These are phyloP conservation scores for Leishmania aethiopica DNA, from an alignment of 208 protist genomes.

Conservation along the genomic window DNA sequence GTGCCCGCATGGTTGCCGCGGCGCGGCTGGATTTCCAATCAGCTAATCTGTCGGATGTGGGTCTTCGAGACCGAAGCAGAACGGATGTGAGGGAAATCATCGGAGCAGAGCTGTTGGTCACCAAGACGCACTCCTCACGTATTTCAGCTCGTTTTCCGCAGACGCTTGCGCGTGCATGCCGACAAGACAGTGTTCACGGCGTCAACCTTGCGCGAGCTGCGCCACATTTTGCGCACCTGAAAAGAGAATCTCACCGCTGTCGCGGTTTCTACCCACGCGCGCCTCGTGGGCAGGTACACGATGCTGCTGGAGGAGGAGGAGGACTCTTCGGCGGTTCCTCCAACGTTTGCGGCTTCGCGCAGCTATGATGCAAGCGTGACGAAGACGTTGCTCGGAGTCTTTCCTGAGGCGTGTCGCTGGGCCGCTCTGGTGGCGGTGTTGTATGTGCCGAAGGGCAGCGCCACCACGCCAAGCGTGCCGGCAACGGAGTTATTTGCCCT, in stretches of 20 bases:
- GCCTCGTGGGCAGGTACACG: slow-evolving; percentile 31
- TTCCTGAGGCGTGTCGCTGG: not conserved
- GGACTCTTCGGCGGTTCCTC: slow-evolving; percentile 6
- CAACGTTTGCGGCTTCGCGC: not conserved
- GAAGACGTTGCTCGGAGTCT: not conserved
- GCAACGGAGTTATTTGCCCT: slow-evolving; percentile 36
- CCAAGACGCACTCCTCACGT: slow-evolving; percentile 44
- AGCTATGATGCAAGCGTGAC: not conserved
- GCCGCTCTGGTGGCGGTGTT: not conserved
- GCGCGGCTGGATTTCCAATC: slow-evolving; percentile 39
- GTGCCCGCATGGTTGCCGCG: slow-evolving; percentile 40
- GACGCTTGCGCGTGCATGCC: slow-evolving; percentile 52
- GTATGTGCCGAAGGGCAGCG: slow-evolving; percentile 25
- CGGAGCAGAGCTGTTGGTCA: slow-evolving; percentile 66
- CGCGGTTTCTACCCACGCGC: slow-evolving; percentile 22
- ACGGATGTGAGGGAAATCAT: slow-evolving; percentile 82
- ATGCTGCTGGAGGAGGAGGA: slow-evolving; percentile 21
- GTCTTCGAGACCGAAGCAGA: slow-evolving; percentile 51
- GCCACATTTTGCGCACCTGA: slow-evolving; percentile 39
- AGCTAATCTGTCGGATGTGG: slow-evolving; percentile 61
- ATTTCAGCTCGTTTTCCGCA: slow-evolving; percentile 83
- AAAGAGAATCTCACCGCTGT: slow-evolving; percentile 22
- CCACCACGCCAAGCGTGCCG: slow-evolving; percentile 20
- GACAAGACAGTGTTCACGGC: slow-evolving; percentile 72
- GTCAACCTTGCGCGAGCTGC: slow-evolving; percentile 63